These are phyloP conservation scores for Trypanosoma cruzi DNA, from an alignment of 208 protist genomes.

Conservation along the genomic window DNA sequence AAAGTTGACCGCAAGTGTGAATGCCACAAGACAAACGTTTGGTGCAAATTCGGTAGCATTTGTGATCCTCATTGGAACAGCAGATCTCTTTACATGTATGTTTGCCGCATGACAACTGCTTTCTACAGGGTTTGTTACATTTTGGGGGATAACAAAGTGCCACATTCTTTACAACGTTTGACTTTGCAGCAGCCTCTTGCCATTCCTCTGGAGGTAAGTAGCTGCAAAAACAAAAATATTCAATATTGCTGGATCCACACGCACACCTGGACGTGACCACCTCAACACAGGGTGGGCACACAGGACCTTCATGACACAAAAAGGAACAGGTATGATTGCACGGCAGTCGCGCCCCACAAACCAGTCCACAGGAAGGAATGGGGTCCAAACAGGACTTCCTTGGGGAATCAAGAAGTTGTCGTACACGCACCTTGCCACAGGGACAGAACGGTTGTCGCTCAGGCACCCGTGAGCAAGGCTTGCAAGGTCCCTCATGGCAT, in stretches of 20 bases:
- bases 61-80: constrained; percentile 83
- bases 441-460: constrained; percentile 54
- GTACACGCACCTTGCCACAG: constrained; percentile 59
- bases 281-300: constrained; percentile 80
- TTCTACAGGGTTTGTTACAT: constrained; percentile 69
- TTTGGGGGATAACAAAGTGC: constrained; percentile 44
- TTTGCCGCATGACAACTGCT: constrained; percentile 79
- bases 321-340: constrained; percentile 85
- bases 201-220: constrained; percentile 65
- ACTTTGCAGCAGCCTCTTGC: constrained; percentile 37
- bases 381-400: constrained; percentile 80
- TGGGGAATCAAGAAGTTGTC: constrained; percentile 18
- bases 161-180: constrained; percentile 26
- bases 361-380: constrained; percentile 80
- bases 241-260: constrained; percentile 54
- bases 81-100: constrained; percentile 84
- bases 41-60: constrained; percentile 81
- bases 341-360: constrained; percentile 71
- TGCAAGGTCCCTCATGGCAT: constrained; percentile 83
- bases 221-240: constrained; percentile 79
- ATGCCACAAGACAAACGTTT: constrained; percentile 79
- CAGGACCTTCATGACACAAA: constrained; percentile 76
- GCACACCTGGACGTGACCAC: constrained; percentile 50
- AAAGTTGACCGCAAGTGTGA: constrained; percentile 84
- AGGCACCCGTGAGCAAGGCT: constrained; percentile 59